Evolutionary conservation across 2,329 filamentous ascomycete species (phyloP), one percentile per base, ranked within the genome.

Genomic region (Penicillium rolfsii): DNA sequence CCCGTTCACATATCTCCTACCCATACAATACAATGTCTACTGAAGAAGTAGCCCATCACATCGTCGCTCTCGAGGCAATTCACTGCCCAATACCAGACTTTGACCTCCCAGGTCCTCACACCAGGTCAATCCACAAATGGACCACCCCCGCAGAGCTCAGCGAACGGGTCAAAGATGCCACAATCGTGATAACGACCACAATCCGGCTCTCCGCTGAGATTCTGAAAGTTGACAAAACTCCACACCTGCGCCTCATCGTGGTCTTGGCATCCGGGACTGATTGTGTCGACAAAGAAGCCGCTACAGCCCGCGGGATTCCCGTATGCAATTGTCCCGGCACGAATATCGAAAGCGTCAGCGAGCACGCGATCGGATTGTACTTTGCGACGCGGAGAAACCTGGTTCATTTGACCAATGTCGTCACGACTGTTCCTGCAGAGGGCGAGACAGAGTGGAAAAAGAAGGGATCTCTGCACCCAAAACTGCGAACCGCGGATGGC

Each of bases 261-360:
- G 73, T 79, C 33, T 77, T 79, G 69, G 81, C 80, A 28, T 79
- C 80, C 1, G 82, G 82, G 43, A 79, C 77, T 52, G 80, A 82
- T 68, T 76, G 76, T 59, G 74, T 84, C 33, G 80, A 83, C 63
- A 74, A 79, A 49, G 70, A 71, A 4, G 79, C 79, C 40, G 78
- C 76, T 48, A 70, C 72, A 35, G 71, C 73, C 22, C 75, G 79
- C 11, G 79, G 78, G 26, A 75, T 84, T 49, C 73, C 74, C 5
- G 76, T 84, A 19, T 78, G 76, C 46, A 82, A 83, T 58, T 79
- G 77, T 40, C 80, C 81, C 6, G 76, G 74, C 16, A 77, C 80
- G 22, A 83, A 83, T 59, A 75, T 82, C 38, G 77, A 81, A 46
- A 74, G 77, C 38, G 81, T 83, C 26, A 76, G 74, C 40, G 82